Percentiles rank a stretch among this genome's conserved stretches.
Conservation (phyloP, 2,329 filamentous ascomycete species). For the Fusarium sp. region DNA sequence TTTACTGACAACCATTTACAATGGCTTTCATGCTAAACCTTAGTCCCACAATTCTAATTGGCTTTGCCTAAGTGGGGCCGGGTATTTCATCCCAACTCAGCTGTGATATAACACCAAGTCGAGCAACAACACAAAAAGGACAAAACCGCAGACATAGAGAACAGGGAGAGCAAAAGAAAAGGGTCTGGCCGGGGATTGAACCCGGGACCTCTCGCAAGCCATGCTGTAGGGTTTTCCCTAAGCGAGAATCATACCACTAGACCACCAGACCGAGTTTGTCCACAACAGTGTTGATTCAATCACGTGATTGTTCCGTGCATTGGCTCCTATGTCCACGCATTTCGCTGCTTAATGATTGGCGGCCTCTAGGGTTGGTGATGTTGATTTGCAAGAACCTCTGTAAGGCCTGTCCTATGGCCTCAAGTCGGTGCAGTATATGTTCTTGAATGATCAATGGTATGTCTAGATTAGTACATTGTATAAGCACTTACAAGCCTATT, state of each 20-base stretch:
- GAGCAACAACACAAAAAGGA: neutral
- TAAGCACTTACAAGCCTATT: neutral
- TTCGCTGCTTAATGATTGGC: rapidly evolving
- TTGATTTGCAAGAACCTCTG: neutral
- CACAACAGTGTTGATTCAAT: conserved; percentile 43
- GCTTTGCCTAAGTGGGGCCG: neutral
- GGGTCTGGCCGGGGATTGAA: conserved; percentile 60
- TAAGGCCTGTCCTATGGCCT: neutral
- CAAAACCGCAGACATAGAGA: neutral
- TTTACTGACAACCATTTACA: neutral
- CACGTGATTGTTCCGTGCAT: conserved; percentile 12
- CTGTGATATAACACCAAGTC: neutral
- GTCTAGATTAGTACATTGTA: neutral
- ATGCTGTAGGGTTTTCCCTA: conserved; percentile 62
- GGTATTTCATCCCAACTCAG: neutral
- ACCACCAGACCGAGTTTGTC: conserved; percentile 61
- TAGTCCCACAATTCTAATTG: neutral
- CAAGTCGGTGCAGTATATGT: neutral
- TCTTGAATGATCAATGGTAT: neutral
- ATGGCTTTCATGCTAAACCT: neutral
- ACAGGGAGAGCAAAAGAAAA: conserved; percentile 4
- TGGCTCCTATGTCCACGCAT: rapidly evolving
- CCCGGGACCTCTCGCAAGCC: conserved; percentile 58
- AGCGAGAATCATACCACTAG: conserved; percentile 79
- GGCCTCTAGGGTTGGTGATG: neutral